A percentile compares a stretch with the other conserved stretches of the same genome.
Conservation (phyloP, 2,329 filamentous ascomycete genomes). For the Penicillium sp. region DNA sequence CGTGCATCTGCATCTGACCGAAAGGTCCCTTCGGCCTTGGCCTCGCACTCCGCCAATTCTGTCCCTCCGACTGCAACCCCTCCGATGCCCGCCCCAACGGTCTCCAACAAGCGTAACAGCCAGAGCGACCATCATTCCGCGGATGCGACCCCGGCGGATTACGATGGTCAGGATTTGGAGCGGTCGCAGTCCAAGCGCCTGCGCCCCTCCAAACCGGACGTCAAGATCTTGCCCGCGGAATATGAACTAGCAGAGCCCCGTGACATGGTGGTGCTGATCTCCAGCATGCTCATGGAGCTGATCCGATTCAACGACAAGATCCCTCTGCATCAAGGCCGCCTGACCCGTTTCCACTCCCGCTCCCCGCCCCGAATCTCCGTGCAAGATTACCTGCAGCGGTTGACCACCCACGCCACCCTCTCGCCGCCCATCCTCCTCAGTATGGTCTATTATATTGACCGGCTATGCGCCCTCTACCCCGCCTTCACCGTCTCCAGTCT, state of each 20-base stretch:
- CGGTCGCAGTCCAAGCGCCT: conserved; percentile 48
- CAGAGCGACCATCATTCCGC: conserved; percentile 26
- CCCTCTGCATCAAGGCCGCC: conserved; percentile 77
- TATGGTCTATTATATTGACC: conserved; percentile 99
- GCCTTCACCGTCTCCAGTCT: conserved; percentile 96
- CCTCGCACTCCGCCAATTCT: conserved; percentile 21
- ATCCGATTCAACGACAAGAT: conserved; percentile 90
- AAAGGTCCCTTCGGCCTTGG: conserved; percentile 14
- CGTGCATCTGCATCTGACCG: conserved; percentile 23
- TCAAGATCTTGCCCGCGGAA: conserved; percentile 60
- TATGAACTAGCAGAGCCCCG: conserved; percentile 83
- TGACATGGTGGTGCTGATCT: conserved; percentile 86
- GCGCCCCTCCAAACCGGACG: conserved; percentile 45
- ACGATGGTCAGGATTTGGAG: conserved; percentile 26
- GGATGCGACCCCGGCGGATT: conserved; percentile 23
- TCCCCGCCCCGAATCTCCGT: conserved; percentile 91
- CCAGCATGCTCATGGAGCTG: conserved; percentile 93
- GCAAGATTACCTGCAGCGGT: conserved; percentile 84
- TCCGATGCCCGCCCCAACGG: conserved; percentile 34
- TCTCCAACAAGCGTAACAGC: conserved; percentile 40
- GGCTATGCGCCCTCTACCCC: conserved; percentile 85
- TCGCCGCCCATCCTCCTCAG: conserved; percentile 92
- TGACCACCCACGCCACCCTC: conserved; percentile 91
- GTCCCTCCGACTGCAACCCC: conserved; percentile 14
- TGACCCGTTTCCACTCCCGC: conserved; percentile 94